Evolutionary conservation across 2,329 filamentous ascomycete species (phyloP).

Genomic region (Orbilia quercus): DNA sequence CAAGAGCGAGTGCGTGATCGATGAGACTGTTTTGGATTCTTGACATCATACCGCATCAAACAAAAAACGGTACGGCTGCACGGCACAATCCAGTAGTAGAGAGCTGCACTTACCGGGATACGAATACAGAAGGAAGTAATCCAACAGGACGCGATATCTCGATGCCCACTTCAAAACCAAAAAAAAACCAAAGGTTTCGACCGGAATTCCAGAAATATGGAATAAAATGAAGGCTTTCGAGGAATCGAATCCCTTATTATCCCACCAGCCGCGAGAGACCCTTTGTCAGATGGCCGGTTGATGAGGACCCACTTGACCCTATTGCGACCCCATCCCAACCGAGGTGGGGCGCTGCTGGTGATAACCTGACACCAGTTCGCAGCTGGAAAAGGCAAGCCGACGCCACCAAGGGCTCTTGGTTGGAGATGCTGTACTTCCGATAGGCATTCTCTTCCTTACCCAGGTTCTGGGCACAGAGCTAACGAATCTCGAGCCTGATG

Average conservation of each 20-base stretch:
- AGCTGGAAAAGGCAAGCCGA: slow-evolving; percentile 34
- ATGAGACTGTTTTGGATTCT: slow-evolving; percentile 1
- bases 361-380: neutral
- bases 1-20: neutral
- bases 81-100: too few species aligned
- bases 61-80: neutral
- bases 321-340: neutral
- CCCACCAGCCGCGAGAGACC: neutral
- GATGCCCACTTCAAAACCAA: too few species aligned
- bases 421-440: neutral
- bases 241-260: neutral
- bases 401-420: slow-evolving; percentile 12
- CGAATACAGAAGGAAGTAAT: too few species aligned
- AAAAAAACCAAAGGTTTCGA: too few species aligned
- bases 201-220: too few species aligned
- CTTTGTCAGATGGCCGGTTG: slow-evolving; percentile 31
- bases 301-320: slow-evolving; percentile 15
- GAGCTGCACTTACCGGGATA: too few species aligned
- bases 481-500: neutral
- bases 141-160: too few species aligned
- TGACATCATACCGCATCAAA: slow-evolving; percentile 49
- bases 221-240: neutral
- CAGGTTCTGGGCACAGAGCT: slow-evolving; percentile 3
- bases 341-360: slow-evolving; percentile 4
- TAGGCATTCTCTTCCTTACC: neutral